These are phyloP conservation scores for Sicyos baderoa DNA, from an alignment of 306 rosid species.

Conservation along the genomic window DNA sequence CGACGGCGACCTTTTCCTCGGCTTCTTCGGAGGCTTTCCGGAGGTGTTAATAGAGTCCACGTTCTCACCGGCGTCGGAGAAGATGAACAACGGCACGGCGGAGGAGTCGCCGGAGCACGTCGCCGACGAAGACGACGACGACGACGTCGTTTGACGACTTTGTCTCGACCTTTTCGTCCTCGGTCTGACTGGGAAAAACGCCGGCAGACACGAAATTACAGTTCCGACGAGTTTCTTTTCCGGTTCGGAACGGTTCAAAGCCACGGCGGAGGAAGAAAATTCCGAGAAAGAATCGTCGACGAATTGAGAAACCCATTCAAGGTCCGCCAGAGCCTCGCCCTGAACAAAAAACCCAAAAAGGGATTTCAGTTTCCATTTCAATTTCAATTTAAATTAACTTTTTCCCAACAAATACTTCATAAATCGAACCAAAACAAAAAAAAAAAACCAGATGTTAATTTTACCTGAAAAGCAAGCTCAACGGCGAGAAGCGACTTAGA, in stretches of 20 bases:
- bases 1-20: slow-evolving; percentile 39
- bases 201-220: slow-evolving; percentile 32
- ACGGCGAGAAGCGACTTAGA: slow-evolving; percentile 39
- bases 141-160: slow-evolving; percentile 24
- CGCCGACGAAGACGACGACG: slow-evolving; percentile 44
- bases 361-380: neutral
- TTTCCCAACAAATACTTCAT: neutral
- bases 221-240: slow-evolving; percentile 21
- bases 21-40: slow-evolving; percentile 44
- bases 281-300: slow-evolving; percentile 74
- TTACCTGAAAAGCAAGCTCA: slow-evolving; percentile 72
- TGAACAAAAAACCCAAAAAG: slow-evolving; percentile 21
- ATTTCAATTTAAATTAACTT: neutral
- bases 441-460: slow-evolving; percentile 8
- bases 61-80: slow-evolving; percentile 22
- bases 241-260: slow-evolving; percentile 33
- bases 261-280: slow-evolving; percentile 33
- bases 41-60: neutral
- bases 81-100: slow-evolving; percentile 24
- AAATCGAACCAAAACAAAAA: neutral
- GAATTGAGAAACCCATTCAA: slow-evolving; percentile 89
- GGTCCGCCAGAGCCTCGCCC: slow-evolving; percentile 68
- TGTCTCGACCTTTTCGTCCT: slow-evolving; percentile 40
- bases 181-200: slow-evolving; percentile 40
- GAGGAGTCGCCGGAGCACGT: slow-evolving; percentile 34